These are phyloP conservation scores for Otatea glauca DNA, from an alignment of 176 grass and related monocot species.

Conservation along the genomic window DNA sequence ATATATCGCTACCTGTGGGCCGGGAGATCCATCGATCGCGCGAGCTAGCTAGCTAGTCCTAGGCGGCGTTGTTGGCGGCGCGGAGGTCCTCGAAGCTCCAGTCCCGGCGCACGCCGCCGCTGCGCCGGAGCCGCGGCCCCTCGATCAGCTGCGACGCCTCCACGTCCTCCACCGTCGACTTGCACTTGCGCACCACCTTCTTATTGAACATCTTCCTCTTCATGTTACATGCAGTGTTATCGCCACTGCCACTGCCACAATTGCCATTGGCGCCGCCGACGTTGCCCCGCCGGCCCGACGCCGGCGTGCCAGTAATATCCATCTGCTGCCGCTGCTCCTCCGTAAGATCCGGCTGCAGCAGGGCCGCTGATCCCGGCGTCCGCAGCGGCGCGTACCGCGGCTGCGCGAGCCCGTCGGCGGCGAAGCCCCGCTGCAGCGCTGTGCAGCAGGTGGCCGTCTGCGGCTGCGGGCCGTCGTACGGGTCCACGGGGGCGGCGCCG, in stretches of 20 bases:
- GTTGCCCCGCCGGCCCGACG: not conserved
- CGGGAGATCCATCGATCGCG: not conserved
- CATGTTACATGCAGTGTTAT: too few species aligned
- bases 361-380: slow-evolving; percentile 5
- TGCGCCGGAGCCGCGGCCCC: slow-evolving; percentile 59
- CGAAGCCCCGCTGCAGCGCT: slow-evolving; percentile 50
- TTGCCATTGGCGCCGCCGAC: not conserved
- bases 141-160: slow-evolving; percentile 17
- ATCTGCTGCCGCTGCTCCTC: not conserved
- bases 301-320: not conserved
- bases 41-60: slow-evolving; percentile 10
- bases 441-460: slow-evolving; percentile 59
- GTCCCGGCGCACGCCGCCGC: slow-evolving; percentile 64
- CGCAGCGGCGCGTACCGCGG: slow-evolving; percentile 45
- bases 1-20: not conserved
- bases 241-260: too few species aligned
- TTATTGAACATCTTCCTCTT: not conserved
- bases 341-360: not conserved
- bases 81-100: slow-evolving; percentile 86
- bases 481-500: not conserved
- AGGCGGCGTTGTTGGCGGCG: slow-evolving; percentile 28
- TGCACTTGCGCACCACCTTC: slow-evolving; percentile 53
- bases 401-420: slow-evolving; percentile 21
- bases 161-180: slow-evolving; percentile 41
- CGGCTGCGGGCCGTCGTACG: slow-evolving; percentile 32